Percentiles rank a stretch among this genome's conserved stretches.
Conservation (phyloP, 2,329 filamentous ascomycete species). For the Botrytis elliptica region DNA sequence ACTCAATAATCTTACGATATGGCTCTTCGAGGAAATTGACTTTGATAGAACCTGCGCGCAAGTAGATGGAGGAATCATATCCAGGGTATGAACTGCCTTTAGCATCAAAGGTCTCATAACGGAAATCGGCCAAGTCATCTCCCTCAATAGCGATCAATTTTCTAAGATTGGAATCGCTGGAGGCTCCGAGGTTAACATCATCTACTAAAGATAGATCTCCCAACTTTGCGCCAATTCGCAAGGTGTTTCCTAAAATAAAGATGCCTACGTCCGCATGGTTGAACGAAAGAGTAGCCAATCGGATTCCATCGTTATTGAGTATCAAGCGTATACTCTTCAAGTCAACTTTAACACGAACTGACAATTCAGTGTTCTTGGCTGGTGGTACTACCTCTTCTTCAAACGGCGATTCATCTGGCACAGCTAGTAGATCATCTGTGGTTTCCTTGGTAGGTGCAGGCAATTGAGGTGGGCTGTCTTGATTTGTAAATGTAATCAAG, state of each 20-base stretch:
- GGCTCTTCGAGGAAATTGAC: slow-evolving; percentile 97
- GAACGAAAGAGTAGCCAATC: slow-evolving; percentile 87
- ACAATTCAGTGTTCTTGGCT: slow-evolving; percentile 33
- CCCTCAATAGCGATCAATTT: slow-evolving; percentile 93
- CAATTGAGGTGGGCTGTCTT: slow-evolving; percentile 47
- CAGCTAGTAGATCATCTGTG: slow-evolving; percentile 32
- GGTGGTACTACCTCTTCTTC: slow-evolving; percentile 31
- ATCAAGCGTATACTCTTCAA: slow-evolving; percentile 92
- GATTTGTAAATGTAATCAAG: slow-evolving; percentile 81
- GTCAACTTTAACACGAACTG: slow-evolving; percentile 88
- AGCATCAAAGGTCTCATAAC: slow-evolving; percentile 91
- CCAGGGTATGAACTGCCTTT: slow-evolving; percentile 75
- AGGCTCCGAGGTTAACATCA: slow-evolving; percentile 88
- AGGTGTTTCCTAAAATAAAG: slow-evolving; percentile 79
- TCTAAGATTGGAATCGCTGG: slow-evolving; percentile 75
- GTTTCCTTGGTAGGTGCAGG: slow-evolving; percentile 36
- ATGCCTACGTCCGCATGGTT: slow-evolving; percentile 90
- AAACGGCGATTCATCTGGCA: slow-evolving; percentile 12
- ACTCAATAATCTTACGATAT: slow-evolving; percentile 96
- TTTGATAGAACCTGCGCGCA: slow-evolving; percentile 92
- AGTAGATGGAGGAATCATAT: slow-evolving; percentile 86
- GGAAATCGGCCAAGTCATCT: slow-evolving; percentile 92
- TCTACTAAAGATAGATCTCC: slow-evolving; percentile 88
- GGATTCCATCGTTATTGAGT: slow-evolving; percentile 95
- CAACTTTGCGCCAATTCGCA: slow-evolving; percentile 82